Evolutionary conservation across 2,329 filamentous ascomycete species (phyloP), one percentile per base, ranked within the genome.

Genomic region (Neodidymelliopsis sp.): DNA sequence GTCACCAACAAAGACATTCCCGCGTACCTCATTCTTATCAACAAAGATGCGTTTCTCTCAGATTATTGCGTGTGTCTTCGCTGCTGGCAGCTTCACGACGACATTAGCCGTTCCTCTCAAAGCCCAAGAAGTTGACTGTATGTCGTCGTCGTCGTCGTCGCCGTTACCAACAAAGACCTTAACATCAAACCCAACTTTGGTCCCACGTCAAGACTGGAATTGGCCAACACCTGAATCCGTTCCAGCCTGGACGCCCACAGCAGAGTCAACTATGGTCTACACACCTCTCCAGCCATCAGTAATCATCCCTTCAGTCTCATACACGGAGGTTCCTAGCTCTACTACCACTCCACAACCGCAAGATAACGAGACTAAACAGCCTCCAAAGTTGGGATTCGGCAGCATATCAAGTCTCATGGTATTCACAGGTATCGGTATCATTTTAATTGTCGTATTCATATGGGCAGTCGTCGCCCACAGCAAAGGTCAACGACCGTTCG

Each of bases 381-480:
- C 2, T 6, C 25, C 3, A 24, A 9, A n/a, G 25, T 41, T 6
- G 16, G n/a, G 31, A 2, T 41, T 41, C 6, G 37, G 44, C 10
- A 36, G 12, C 15, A n/a, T 18, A 6, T 31, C 37, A 2, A 34
- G 30, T 12, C 30, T 41, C 19, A 31, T 31, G 15, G 4, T 18
- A 2, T 24, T 29, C 25, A 18, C 5, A 6, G 31, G 35, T 5
- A 4, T 48, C 6, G 44, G 31, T 13, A 12, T 19, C 12, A 6
- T 48, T 12, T 8, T 41, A 10, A 6, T 30, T 0, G 9, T 35
- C 11, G 15, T 37, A 6, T 4, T 13, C 9, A 6, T 48, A 2
- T 48, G 37, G 44, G 30, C 44, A 3, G 9, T 48, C n/a, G 25
- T 36, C 10, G 44, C 44, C 15, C 43, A 46, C 5, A 36, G 37